Evolutionary conservation across 129 eudicot species (phyloP), one percentile per base, ranked within the genome.

Genomic region (Glebionis coronaria): DNA sequence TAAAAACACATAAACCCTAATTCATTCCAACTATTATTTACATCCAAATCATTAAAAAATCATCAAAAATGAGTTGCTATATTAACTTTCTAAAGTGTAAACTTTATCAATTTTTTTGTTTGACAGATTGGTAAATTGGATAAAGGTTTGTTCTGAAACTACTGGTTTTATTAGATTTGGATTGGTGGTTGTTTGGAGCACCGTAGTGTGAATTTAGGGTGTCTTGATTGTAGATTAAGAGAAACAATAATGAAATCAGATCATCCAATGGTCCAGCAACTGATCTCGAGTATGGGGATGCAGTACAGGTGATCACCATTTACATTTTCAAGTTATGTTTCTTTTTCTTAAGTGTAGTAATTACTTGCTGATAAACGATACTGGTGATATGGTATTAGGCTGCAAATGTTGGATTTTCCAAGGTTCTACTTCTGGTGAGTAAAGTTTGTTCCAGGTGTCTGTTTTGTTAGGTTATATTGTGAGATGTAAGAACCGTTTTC

Each of bases 251-350:
- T 51, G 73, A 74, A 27, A 62, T 44, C n/a, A 77, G 69, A 63
- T 58, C 77, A 62, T 58, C 76, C 18, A 58, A 69, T 57, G 73
- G 72, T 63, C 73, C 54, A 12, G 70, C 73, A 47, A 69, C 71
- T 2, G 83, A 79, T 62, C 83, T 79, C 18, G 83, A 79, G 77
- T 40, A 68, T 49, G 83, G 83, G 51, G 83, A 79, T 58, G 80
- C 80, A 15, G 62, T 79, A 74, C 76, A 79, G 83, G 83, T 79
- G 63, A 63, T 25, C 72, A 16, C 46, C 9, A 4, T 61, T n/a
- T n/a, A 57, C 19, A 14, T 55, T 66, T 52, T 65, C 12, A 9
- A n/a, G 9, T 61, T 67, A 35, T 9, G 2, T 29, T 13, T 61
- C 12, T 54, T 45, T 45, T 64, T 11, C 15, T 46, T 15, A 58